Percentiles rank a stretch among this genome's conserved stretches.
phyloP scores from a whole-genome alignment of 495 filamentous ascomycete species.

The Hypoxylon rickii region DNA sequence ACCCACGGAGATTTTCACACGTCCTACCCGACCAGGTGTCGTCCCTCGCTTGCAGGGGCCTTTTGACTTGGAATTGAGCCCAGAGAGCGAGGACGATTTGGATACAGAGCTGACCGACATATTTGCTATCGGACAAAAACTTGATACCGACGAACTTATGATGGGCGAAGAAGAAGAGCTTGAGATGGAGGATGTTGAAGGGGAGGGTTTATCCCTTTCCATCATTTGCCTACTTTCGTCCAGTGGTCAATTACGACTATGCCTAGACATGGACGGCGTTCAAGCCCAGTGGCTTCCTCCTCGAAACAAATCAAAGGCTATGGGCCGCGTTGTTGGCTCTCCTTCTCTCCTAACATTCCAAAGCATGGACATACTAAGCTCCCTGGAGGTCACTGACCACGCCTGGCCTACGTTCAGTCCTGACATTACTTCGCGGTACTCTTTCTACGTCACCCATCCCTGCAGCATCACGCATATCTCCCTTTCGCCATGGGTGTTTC shows the following conservation, averaged over 20 bases:
- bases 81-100: conserved; percentile 67
- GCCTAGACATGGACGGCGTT: conserved; percentile 77
- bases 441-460: conserved; percentile 76
- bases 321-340: conserved; percentile 35
- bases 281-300: conserved; percentile 85
- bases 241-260: conserved; percentile 74
- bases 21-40: conserved; percentile 70
- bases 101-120: conserved; percentile 65
- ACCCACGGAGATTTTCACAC: conserved; percentile 64
- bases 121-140: conserved; percentile 56
- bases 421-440: conserved; percentile 74
- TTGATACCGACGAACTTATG: conserved; percentile 63
- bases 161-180: conserved; percentile 63
- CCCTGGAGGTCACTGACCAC: conserved; percentile 52
- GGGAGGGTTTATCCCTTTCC: conserved; percentile 70
- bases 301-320: conserved; percentile 48
- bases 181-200: conserved; percentile 57
- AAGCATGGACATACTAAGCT: conserved; percentile 63
- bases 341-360: conserved; percentile 56
- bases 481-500: conserved; percentile 72
- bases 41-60: conserved; percentile 85
- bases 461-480: conserved; percentile 73
- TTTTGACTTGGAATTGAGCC: conserved; percentile 69
- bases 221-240: conserved; percentile 76
- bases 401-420: conserved; percentile 75